Evolutionary conservation across 2,329 filamentous ascomycete species (phyloP).

Genomic region (Parascedosporium putredinis): DNA sequence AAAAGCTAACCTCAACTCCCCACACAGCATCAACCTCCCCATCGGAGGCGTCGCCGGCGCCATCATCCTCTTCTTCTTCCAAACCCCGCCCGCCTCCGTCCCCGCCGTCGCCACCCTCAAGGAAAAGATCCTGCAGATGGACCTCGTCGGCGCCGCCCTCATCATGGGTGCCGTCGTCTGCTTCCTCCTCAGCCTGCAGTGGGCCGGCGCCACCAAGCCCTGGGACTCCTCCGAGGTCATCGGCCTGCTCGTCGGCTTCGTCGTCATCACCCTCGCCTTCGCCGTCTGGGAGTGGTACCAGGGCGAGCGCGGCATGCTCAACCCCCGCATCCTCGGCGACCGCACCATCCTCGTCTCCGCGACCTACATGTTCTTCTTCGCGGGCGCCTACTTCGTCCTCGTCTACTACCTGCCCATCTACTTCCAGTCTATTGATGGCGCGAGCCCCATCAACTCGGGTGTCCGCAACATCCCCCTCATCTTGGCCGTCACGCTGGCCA

Average conservation of each 20-base stretch:
- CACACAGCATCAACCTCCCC: constrained; percentile 21
- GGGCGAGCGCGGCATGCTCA: constrained; percentile 28
- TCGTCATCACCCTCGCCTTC: constrained; percentile 20
- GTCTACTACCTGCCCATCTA: constrained; percentile 33
- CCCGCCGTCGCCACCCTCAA: neutral
- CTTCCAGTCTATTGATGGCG: constrained; percentile 34
- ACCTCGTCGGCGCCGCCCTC: constrained; percentile 20
- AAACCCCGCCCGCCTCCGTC: constrained; percentile 19
- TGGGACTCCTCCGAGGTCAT: constrained; percentile 22
- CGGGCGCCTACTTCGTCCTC: constrained; percentile 22
- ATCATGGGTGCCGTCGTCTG: constrained; percentile 30
- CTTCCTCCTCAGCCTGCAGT: constrained; percentile 39
- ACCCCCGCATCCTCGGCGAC: constrained; percentile 27
- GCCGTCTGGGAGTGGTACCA: constrained; percentile 21
- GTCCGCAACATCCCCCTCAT: constrained; percentile 16
- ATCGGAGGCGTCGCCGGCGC: constrained; percentile 18
- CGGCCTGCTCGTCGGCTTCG: constrained; percentile 24
- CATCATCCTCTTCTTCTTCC: constrained; percentile 31
- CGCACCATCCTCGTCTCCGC: constrained; percentile 24
- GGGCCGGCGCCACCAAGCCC: constrained; percentile 29
- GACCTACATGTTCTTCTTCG: constrained; percentile 23
- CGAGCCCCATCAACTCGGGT: constrained; percentile 21
- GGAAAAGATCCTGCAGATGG: constrained; percentile 10
- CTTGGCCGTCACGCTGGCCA: constrained; percentile 8
- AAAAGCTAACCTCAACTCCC: neutral